Evolutionary conservation across 306 rosid species (phyloP).

Genomic region (Hippophae rhamnoides): DNA sequence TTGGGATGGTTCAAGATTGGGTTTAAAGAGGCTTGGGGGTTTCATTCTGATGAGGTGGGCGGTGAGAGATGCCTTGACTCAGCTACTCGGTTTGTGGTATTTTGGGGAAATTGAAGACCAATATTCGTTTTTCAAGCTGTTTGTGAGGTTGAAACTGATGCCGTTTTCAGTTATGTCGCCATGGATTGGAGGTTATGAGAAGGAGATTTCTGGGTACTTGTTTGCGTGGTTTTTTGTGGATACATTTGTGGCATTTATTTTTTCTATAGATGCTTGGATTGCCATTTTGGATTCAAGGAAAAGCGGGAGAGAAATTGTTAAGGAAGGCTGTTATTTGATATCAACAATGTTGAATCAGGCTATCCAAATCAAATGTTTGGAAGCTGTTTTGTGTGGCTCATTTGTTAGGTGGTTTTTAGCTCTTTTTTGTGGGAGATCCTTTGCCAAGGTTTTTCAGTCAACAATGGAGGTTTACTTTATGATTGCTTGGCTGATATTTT

Average conservation of each 20-base stretch:
- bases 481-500: slow-evolving; percentile 81
- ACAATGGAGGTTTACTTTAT: slow-evolving; percentile 85
- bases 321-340: slow-evolving; percentile 81
- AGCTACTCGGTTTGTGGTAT: slow-evolving; percentile 90
- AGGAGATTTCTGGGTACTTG: slow-evolving; percentile 71
- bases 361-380: slow-evolving; percentile 65
- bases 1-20: slow-evolving; percentile 87
- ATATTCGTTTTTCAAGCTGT: slow-evolving; percentile 88
- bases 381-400: slow-evolving; percentile 64
- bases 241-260: slow-evolving; percentile 62
- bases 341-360: slow-evolving; percentile 69
- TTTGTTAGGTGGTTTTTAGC: slow-evolving; percentile 53
- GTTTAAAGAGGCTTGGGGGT: slow-evolving; percentile 86
- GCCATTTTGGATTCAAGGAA: slow-evolving; percentile 78
- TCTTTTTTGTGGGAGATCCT: slow-evolving; percentile 38
- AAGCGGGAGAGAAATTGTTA: slow-evolving; percentile 81
- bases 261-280: slow-evolving; percentile 92
- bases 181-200: slow-evolving; percentile 80
- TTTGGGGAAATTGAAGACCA: slow-evolving; percentile 94
- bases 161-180: slow-evolving; percentile 91
- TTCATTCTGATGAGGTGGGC: slow-evolving; percentile 96
- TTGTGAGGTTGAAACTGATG: slow-evolving; percentile 88
- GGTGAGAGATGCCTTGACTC: slow-evolving; percentile 91
- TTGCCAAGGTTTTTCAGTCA: slow-evolving; percentile 73
- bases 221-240: slow-evolving; percentile 67